phyloP scores from a whole-genome alignment of 192 early-diverging fungal genomes.

The Allomyces javanicus region DNA sequence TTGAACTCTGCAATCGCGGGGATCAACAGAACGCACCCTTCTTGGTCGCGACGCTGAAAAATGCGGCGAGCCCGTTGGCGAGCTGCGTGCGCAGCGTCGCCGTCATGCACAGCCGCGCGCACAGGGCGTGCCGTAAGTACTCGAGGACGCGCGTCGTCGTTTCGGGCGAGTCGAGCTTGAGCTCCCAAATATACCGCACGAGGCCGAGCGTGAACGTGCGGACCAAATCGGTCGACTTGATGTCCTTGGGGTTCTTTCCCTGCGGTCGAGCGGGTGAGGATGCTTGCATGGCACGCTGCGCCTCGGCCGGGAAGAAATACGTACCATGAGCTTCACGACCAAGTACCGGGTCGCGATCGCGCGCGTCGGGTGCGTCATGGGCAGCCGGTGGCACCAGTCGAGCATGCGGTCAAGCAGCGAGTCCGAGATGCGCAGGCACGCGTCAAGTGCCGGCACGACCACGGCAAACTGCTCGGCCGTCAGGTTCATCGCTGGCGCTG shows the following conservation, averaged over 20 bases:
- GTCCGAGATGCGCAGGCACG: neutral
- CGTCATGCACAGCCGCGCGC: neutral
- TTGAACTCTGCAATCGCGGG: neutral
- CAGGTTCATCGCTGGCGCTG: neutral
- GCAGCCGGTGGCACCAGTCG: neutral
- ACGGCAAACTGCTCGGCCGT: neutral
- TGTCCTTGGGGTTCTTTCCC: neutral
- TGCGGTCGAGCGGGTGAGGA: neutral
- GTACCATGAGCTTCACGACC: neutral
- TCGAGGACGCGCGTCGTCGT: neutral
- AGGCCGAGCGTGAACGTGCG: neutral
- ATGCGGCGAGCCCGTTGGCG: neutral
- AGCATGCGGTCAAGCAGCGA: neutral
- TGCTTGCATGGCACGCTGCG: too few relatives aligned
- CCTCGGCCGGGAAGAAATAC: too few relatives aligned
- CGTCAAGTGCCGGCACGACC: neutral
- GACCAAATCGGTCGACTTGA: neutral
- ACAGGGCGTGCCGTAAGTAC: neutral
- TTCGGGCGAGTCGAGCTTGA: neutral
- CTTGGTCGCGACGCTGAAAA: neutral
- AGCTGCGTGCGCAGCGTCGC: neutral
- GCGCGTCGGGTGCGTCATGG: neutral
- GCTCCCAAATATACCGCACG: neutral
- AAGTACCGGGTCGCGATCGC: neutral
- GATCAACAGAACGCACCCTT: neutral